A percentile compares a stretch with the other conserved stretches of the same genome.
Conservation (phyloP, 2,329 filamentous ascomycete genomes). For the Botrytis squamosa region DNA sequence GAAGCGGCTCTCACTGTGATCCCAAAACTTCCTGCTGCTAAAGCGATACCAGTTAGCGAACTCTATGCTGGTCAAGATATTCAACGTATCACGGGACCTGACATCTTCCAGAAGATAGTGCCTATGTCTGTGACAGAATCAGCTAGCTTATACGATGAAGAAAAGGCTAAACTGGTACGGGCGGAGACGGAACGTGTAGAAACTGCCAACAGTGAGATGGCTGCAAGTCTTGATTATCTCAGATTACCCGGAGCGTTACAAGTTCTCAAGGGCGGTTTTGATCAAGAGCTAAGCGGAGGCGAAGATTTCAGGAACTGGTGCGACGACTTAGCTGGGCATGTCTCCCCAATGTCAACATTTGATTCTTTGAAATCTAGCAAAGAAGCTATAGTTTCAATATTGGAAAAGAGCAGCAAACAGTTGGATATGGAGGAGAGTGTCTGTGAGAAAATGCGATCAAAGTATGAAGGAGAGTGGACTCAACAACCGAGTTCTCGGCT, state of each 20-base stretch:
- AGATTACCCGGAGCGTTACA: constrained; percentile 86
- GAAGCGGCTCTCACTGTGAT: constrained; percentile 81
- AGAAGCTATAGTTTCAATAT: constrained; percentile 64
- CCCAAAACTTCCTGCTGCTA: constrained; percentile 88
- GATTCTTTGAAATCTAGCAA: constrained; percentile 77
- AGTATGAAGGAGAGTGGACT: constrained; percentile 94
- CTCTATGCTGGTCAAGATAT: constrained; percentile 97
- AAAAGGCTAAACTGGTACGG: constrained; percentile 92
- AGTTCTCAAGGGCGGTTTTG: constrained; percentile 87
- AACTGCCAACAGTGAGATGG: constrained; percentile 92
- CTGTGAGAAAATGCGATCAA: constrained; percentile 98
- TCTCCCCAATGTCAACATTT: constrained; percentile 75
- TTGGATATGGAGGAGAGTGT: constrained; percentile 96
- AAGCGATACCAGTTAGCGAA: constrained; percentile 95
- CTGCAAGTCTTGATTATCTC: constrained; percentile 88
- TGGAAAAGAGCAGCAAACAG: constrained; percentile 83
- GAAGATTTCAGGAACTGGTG: constrained; percentile 94
- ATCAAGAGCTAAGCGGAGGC: constrained; percentile 84
- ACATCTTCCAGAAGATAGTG: constrained; percentile 95
- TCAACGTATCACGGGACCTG: constrained; percentile 91
- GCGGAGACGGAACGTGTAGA: constrained; percentile 94
- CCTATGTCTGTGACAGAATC: constrained; percentile 95
- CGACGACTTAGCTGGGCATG: constrained; percentile 83
- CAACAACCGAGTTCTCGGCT: constrained; percentile 92
- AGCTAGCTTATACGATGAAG: constrained; percentile 95